A percentile compares a stretch with the other conserved stretches of the same genome.
These are phyloP conservation scores for Aphanomyces stellatus DNA, from an alignment of 352 stramenopile genomes.

Conservation along the genomic window DNA sequence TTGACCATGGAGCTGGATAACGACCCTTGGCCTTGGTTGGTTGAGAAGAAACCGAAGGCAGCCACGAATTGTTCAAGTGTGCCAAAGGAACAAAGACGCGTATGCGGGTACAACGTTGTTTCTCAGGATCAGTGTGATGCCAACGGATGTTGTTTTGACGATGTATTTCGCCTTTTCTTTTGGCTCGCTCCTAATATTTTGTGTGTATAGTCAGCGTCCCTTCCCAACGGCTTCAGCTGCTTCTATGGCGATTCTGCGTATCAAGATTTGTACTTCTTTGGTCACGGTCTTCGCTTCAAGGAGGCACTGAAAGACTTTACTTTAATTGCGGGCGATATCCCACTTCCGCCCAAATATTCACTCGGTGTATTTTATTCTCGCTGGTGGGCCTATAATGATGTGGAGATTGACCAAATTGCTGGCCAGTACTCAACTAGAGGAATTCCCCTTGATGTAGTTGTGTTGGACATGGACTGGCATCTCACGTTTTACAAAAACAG, in stretches of 20 bases:
- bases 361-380: slow-evolving; percentile 44
- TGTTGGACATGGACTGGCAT: slow-evolving; percentile 62
- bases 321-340: slow-evolving; percentile 26
- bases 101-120: slow-evolving; percentile 25
- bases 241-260: slow-evolving; percentile 29
- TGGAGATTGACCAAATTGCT: slow-evolving; percentile 30
- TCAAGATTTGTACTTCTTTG: slow-evolving; percentile 44
- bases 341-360: slow-evolving; percentile 27
- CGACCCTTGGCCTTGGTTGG: slow-evolving; percentile 27
- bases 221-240: slow-evolving; percentile 22
- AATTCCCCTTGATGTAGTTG: slow-evolving; percentile 41
- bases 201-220: background rate
- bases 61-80: slow-evolving; percentile 15
- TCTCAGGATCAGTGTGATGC: slow-evolving; percentile 21
- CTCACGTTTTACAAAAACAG: slow-evolving; percentile 36
- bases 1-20: slow-evolving; percentile 24
- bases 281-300: slow-evolving; percentile 34
- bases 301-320: slow-evolving; percentile 36
- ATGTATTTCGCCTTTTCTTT: background rate
- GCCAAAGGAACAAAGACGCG: slow-evolving; percentile 17
- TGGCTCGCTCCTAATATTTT: background rate
- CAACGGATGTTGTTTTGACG: slow-evolving; percentile 28
- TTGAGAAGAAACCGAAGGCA: background rate
- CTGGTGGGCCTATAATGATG: slow-evolving; percentile 39
- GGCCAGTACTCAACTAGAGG: slow-evolving; percentile 25